Base-by-base conservation (phyloP, 768 basidiomycete genomes). In the Phylloporus sp. region DNA sequence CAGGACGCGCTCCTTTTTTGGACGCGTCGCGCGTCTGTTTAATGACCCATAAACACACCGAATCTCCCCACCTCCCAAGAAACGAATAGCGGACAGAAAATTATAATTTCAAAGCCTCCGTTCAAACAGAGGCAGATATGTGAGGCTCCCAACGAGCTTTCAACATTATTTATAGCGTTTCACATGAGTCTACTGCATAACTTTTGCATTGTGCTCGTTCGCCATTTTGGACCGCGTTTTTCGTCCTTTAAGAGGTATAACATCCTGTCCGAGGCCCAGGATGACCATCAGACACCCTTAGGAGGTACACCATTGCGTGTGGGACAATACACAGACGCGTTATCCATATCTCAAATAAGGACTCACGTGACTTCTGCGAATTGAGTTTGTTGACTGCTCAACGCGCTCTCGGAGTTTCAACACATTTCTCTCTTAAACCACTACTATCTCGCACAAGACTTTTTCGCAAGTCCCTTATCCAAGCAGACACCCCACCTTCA, bases 391-490 rank as follows among this genome's bases (percentile, higher is more conserved):
- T 69, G 68, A 69, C 69, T 68, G 65, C 69, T 65, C 56, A 63
- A 70, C 68, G 67, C 68, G 67, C 65, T 60, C 68, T 69, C 70
- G 70, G 70, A 71, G 70, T 72, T 71, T 72, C 49, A 71, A 71
- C 70, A 67, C 61, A 52, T 62, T 68, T 66, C 68, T 71, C 63
- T 64, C 63, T 69, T 70, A 62, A 71, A 79, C 77, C 74, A 76
- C 75, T 70, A 79, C 70, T 72, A 73, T 73, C 78, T 69, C 56
- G 61, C 60, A 56, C 57, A 54, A 56, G 58, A 61, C 60, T 54
- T 58, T 59, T 50, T 53, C 46, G 57, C 47, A 44, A 48, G 54
- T 32, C 56, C 52, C 54, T 45, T 49, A 40, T 54, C 47, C 54
- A 11, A 51, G 22, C 53, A 40, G 50, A 53, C 61, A 55, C 51